phyloP scores from a whole-genome alignment of 495 filamentous ascomycete genomes.

The Opeltia flavorubescens region DNA sequence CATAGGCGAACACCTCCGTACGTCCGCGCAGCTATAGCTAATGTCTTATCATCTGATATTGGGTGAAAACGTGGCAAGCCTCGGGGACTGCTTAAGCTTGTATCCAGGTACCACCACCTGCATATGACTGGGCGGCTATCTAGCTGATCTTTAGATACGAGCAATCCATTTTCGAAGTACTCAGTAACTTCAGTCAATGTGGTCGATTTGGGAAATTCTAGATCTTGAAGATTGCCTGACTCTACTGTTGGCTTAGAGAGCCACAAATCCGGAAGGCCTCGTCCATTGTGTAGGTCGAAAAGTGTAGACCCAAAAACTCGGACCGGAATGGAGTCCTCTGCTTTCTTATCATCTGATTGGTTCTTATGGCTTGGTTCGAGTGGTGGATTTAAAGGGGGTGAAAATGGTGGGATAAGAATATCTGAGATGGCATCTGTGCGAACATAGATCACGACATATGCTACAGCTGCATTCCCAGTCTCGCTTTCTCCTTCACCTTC shows the following conservation, averaged over 20 bases:
- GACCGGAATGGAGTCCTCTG: neutral
- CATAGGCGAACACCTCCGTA: neutral
- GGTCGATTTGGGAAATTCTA: neutral
- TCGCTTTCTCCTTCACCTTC: slow-evolving; percentile 32
- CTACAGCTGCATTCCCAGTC: slow-evolving; percentile 24
- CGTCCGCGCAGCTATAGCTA: neutral
- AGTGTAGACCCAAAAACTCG: neutral
- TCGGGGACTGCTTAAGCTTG: neutral
- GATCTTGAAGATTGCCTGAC: neutral
- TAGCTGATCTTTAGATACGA: neutral
- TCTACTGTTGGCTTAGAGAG: neutral
- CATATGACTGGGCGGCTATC: neutral
- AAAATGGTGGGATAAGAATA: slow-evolving; percentile 5
- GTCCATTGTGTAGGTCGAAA: neutral
- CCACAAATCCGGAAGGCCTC: slow-evolving; percentile 1
- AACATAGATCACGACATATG: slow-evolving; percentile 47
- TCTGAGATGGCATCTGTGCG: slow-evolving; percentile 32
- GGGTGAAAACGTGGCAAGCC: neutral
- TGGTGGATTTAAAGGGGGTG: neutral
- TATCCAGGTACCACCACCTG: neutral
- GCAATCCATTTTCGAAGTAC: neutral
- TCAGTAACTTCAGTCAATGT: neutral
- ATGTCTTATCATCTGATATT: neutral
- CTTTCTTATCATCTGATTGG: neutral
- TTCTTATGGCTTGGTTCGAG: neutral